phyloP scores from a whole-genome alignment of 1,139 yeast species.

The Lodderomyces elongisporus region DNA sequence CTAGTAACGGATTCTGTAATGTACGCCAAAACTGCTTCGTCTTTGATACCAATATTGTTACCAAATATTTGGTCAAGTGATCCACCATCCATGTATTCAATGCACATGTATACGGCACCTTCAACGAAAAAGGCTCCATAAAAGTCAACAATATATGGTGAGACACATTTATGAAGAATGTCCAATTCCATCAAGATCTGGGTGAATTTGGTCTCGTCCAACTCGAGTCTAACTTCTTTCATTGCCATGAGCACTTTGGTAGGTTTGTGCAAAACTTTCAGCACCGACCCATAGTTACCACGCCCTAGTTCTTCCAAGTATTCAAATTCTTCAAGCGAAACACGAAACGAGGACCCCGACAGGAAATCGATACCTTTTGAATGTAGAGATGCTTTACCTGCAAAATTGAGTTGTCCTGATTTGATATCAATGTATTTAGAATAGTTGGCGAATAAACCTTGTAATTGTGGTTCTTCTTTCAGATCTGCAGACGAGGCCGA shows the following conservation, averaged over 20 bases:
- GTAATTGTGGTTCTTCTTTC: slow-evolving; percentile 20
- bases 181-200: slow-evolving; percentile 96
- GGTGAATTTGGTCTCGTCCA: slow-evolving; percentile 85
- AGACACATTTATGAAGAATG: slow-evolving; percentile 81
- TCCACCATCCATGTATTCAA: slow-evolving; percentile 98
- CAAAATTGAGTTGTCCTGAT: slow-evolving; percentile 85
- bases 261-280: slow-evolving; percentile 90
- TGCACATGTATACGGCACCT: slow-evolving; percentile 97
- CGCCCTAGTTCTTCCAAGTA: slow-evolving; percentile 83
- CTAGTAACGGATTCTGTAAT: slow-evolving; percentile 76
- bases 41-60: slow-evolving; percentile 66
- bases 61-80: slow-evolving; percentile 84
- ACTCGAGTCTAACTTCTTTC: slow-evolving; percentile 90
- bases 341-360: slow-evolving; percentile 80
- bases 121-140: slow-evolving; percentile 97
- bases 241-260: slow-evolving; percentile 92
- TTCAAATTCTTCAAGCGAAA: slow-evolving; percentile 82
- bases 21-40: slow-evolving; percentile 68
- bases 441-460: slow-evolving; percentile 71
- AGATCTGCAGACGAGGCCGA: background rate
- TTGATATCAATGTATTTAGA: slow-evolving; percentile 85
- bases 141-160: slow-evolving; percentile 89
- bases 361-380: slow-evolving; percentile 89
- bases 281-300: slow-evolving; percentile 94
- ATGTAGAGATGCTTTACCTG: slow-evolving; percentile 89